These are phyloP conservation scores for Didymella sp. DNA, from an alignment of 2,329 filamentous ascomycete species.

Conservation along the genomic window DNA sequence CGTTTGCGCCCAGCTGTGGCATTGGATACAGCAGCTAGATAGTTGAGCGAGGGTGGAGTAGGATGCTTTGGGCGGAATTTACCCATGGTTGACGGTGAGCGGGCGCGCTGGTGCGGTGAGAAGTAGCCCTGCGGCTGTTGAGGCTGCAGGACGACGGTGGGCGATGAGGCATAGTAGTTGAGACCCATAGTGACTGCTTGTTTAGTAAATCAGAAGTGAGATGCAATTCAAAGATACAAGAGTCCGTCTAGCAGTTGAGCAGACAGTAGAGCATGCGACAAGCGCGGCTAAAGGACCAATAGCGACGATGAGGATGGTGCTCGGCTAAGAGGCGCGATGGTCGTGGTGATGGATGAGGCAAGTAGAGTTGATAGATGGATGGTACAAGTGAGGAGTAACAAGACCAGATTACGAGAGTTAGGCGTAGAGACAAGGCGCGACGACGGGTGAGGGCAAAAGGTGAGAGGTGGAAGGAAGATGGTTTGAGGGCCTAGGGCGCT, in stretches of 20 bases:
- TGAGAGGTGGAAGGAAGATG: constrained; percentile 47
- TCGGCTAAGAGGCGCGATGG: constrained; percentile 29
- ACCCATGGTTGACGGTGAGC: constrained; percentile 43
- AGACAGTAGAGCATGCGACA: constrained; percentile 39
- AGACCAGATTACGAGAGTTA: constrained; percentile 14
- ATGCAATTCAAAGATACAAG: constrained; percentile 44
- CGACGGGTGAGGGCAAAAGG: constrained; percentile 38
- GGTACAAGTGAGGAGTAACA: constrained; percentile 13
- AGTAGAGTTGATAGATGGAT: constrained; percentile 19
- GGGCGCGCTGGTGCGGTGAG: constrained; percentile 42
- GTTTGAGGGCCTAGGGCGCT: constrained; percentile 40
- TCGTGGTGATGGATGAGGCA: constrained; percentile 13
- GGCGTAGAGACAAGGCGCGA: constrained; percentile 26
- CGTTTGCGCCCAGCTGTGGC: constrained; percentile 72
- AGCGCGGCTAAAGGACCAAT: constrained; percentile 29
- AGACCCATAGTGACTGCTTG: constrained; percentile 52
- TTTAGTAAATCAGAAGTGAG: constrained; percentile 48
- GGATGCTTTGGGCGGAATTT: constrained; percentile 51
- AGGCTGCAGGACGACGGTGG: constrained; percentile 56
- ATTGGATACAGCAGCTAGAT: constrained; percentile 51
- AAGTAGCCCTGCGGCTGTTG: constrained; percentile 49
- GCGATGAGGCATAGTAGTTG: constrained; percentile 57
- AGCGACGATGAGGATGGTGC: constrained; percentile 37
- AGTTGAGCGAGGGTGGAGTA: constrained; percentile 53
- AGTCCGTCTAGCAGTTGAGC: constrained; percentile 37